Evolutionary conservation across 352 stramenopile species (phyloP), one percentile per base, ranked within the genome.

Genomic region (Phytophthora boehmeriae): DNA sequence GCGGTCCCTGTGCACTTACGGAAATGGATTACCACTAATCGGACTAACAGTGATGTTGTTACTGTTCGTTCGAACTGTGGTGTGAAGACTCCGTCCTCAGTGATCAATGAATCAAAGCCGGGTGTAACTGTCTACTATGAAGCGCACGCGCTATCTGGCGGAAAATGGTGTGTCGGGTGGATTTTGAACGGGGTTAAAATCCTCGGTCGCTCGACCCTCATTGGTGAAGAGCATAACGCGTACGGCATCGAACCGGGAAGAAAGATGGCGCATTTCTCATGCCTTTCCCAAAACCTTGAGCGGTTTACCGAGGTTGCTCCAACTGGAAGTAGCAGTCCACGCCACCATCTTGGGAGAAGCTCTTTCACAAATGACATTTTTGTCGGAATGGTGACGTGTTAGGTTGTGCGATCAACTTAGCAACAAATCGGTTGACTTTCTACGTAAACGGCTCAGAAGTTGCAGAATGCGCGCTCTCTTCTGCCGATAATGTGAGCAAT

Each of bases 1-100:
- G 55, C 66, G 17, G 34, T 86, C 10, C 73, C 74, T 43, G 46
- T 51, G 1, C 54, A 84, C 14, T 55, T 80, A 44, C 78, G 77
- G 16, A 73, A 77, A 54, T 91, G 78, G 79, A 45, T 84, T 13
- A 89, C 78, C 5, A 67, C 70, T 4, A 91, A 91, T 45, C 75
- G 79, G 10, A 83, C 62, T 3, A 75, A 53, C 14, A 69, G 67
- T 39, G 71, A 89, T 23, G 30, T 76, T 16, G 59, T 76, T 0
- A 75, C 67, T 47, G 68, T 90, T 27, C 66, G 81, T 2, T 28
- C 75, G 20, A 76, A 75, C 66, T 46, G 51, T 10, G 61, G 52
- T 28, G 49, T 81, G 9, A 63, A 53, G 27, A 11, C 44, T 13
- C 52, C 39, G 5, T 30, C 42, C 5, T 58, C 9, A 8, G 2